phyloP scores from a whole-genome alignment of 805 yeast species.

The Zygosaccharomyces pseudorouxii region DNA sequence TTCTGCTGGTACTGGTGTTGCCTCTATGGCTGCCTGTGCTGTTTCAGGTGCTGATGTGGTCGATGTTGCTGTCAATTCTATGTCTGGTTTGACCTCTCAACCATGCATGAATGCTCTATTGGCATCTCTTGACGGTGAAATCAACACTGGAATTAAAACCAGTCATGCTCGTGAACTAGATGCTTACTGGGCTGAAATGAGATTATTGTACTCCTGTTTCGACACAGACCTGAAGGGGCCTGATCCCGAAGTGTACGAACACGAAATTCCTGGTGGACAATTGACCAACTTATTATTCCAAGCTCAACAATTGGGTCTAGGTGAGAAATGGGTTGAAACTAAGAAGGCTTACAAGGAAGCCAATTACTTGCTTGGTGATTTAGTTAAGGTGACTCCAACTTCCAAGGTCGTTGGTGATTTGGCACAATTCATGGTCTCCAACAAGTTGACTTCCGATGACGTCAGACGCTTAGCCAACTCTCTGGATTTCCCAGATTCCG shows the following conservation, averaged over 20 bases:
- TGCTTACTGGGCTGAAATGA: conserved; percentile 98
- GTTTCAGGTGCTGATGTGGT: conserved; percentile 97
- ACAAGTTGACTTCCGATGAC: conserved; percentile 81
- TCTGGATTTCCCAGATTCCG: conserved; percentile 97
- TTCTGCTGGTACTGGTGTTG: conserved; percentile 99
- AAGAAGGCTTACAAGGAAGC: conserved; percentile 92
- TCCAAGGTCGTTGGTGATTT: conserved; percentile 99
- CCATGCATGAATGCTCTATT: conserved; percentile 91
- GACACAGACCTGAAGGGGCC: conserved; percentile 99
- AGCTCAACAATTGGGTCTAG: conserved; percentile 98
- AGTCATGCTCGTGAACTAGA: conserved; percentile 76
- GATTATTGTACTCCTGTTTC: conserved; percentile 91
- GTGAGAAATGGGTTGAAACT: conserved; percentile 94
- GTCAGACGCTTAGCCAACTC: conserved; percentile 82
- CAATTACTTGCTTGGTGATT: conserved; percentile 85
- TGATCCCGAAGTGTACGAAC: conserved; percentile 97
- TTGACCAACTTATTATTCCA: conserved; percentile 96
- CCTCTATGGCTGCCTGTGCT: conserved; percentile 93
- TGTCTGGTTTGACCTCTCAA: conserved; percentile 98
- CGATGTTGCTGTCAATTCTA: conserved; percentile 93
- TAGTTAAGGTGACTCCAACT: conserved; percentile 98
- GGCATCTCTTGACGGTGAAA: conserved; percentile 85
- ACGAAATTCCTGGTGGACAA: conserved; percentile 99
- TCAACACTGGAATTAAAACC: conserved; percentile 67
- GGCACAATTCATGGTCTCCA: conserved; percentile 99